Base-by-base conservation (phyloP, 306 rosid species). In the Gleditsia sinensis region DNA sequence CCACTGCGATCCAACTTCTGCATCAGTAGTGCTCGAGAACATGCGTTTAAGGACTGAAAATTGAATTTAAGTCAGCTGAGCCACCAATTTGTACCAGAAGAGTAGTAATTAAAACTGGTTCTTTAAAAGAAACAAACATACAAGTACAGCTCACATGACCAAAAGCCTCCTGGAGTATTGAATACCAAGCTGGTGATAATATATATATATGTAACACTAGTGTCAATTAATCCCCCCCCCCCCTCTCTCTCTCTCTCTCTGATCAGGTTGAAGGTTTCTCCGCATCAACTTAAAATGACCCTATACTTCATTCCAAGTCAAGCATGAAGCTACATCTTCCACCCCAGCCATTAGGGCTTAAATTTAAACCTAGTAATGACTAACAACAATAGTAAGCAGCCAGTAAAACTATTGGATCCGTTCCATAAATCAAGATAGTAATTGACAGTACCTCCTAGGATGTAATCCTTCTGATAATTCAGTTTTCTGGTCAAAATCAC, bases 1-100 rank as follows among this genome's bases (percentile, higher is more conserved):
- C 99, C 95, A 80, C 92, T 87, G 13, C 97, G 97, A 82, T 94
- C 97, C 89, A 94, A 88, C 81, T 90, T 94, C 87, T 88, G 95
- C 99, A 94, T 94, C 62, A 94, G 92, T 55, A 84, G 75, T 54
- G 99, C 97, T 77, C 99, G 86, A 60, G 99, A 94, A 42, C 85
- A 81, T 43, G 98, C 97, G 72, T 94, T 90, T 60, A 90, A 66
- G 24, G 96, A 82, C 97, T 94, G 99, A 64, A 83, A 85, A 70
- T 76, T 72, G 59, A 50, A 16, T 45, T 39, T 46, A 55, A 14
- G 79, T 79, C 72, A 82, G 60, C 46, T 43, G 54, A 28, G 25
- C 40, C 48, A 48, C 36, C 16, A 33, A 19, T 74, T 60, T 58
- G 49, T 33, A 66, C 14, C 23, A 69, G 33, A 80, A 21, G n/a